Evolutionary conservation across 352 stramenopile genomes (phyloP).

Genomic region (Aphanomyces astaci): DNA sequence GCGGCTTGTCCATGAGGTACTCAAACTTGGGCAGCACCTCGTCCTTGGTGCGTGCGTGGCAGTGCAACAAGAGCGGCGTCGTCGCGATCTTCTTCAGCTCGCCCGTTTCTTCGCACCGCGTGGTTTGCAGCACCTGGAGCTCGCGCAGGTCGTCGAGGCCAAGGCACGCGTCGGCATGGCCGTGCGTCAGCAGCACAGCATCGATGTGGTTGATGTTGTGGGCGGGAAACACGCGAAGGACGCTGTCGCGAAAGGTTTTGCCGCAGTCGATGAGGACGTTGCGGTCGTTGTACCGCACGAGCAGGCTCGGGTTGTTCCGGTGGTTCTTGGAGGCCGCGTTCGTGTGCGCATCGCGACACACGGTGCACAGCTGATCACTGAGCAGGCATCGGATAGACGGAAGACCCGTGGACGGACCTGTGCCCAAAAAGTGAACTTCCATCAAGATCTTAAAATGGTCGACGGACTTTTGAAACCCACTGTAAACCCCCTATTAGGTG

Average conservation of each 20-base stretch:
- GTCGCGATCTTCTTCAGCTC: conserved; percentile 6
- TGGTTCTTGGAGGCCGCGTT: conserved; percentile 69
- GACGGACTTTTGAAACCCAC: too few relatives aligned
- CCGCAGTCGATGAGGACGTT: conserved; percentile 82
- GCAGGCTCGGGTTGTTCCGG: conserved; percentile 67
- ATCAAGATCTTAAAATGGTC: conserved; percentile 26
- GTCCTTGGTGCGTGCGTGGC: conserved; percentile 41
- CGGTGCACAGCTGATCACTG: conserved; percentile 35
- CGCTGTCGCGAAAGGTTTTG: conserved; percentile 79
- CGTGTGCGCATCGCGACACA: conserved; percentile 59
- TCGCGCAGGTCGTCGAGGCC: conserved; percentile 80
- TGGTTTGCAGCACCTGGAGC: conserved; percentile 64
- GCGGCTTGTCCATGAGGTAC: conserved; percentile 56
- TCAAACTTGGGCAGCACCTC: conserved; percentile 66
- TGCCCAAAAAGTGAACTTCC: conserved; percentile 76
- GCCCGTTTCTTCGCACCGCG: conserved; percentile 22
- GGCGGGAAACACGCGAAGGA: conserved; percentile 56
- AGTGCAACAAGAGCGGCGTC: conserved; percentile 55
- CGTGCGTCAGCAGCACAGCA: conserved; percentile 73
- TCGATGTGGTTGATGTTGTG: conserved; percentile 51
- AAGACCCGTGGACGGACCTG: conserved; percentile 68
- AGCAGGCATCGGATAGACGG: conserved; percentile 71
- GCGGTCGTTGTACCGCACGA: conserved; percentile 40
- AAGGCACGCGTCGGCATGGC: conserved; percentile 72
- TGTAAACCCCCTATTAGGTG: too few relatives aligned